Conservation (phyloP, 805 yeast species). For the Wickerhamiella kazuoi region DNA sequence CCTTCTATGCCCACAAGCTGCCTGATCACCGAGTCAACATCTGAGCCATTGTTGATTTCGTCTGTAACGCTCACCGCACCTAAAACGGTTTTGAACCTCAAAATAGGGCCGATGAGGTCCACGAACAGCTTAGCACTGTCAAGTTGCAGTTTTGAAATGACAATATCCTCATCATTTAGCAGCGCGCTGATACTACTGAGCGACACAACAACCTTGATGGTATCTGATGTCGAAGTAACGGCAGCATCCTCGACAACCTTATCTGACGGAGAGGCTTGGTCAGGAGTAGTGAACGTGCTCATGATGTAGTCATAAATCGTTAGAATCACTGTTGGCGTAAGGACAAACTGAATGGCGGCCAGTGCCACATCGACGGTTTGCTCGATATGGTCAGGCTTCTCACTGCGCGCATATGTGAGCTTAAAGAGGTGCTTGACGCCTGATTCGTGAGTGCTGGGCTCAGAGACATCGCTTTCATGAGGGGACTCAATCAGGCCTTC, state of each 20-base stretch:
- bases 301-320: slow-evolving; percentile 64
- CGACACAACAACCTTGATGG: slow-evolving; percentile 44
- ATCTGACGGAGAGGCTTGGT: slow-evolving; percentile 25
- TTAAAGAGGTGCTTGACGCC: slow-evolving; percentile 10
- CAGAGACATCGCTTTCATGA: slow-evolving; percentile 24
- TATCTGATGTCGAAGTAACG: neutral
- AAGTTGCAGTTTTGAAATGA: slow-evolving; percentile 60
- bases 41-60: slow-evolving; percentile 46
- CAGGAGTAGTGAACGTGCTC: slow-evolving; percentile 77
- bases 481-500: slow-evolving; percentile 13
- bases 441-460: slow-evolving; percentile 38
- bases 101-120: slow-evolving; percentile 51
- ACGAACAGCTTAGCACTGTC: slow-evolving; percentile 56
- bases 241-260: slow-evolving; percentile 1
- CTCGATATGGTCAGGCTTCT: slow-evolving; percentile 32
- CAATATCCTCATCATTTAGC: slow-evolving; percentile 66
- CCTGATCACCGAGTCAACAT: slow-evolving; percentile 37
- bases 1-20: slow-evolving; percentile 67
- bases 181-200: slow-evolving; percentile 59
- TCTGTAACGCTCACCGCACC: slow-evolving; percentile 70
- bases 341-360: slow-evolving; percentile 58
- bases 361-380: slow-evolving; percentile 55
- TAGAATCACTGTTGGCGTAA: slow-evolving; percentile 61
- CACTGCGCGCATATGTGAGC: slow-evolving; percentile 6
- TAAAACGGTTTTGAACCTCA: slow-evolving; percentile 52